These are phyloP conservation scores for Xylaria digitata DNA, from an alignment of 2,329 filamentous ascomycete genomes.

Conservation along the genomic window DNA sequence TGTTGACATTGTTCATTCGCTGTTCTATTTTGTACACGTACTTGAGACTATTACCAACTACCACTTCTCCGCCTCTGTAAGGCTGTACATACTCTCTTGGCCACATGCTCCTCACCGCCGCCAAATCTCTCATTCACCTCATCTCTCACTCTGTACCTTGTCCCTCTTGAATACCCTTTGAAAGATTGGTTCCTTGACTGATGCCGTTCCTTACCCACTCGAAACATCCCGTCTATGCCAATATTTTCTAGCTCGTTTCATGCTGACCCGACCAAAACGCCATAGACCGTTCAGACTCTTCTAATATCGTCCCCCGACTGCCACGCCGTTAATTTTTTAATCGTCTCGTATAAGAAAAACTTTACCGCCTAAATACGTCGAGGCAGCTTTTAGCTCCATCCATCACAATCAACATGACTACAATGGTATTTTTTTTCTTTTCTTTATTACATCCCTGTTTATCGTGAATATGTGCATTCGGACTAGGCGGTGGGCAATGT, in stretches of 20 bases:
- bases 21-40: constrained; percentile 16
- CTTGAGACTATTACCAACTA: constrained; percentile 6
- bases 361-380: constrained; percentile 20
- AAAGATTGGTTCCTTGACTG: constrained; percentile 2
- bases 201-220: background rate
- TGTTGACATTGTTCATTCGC: constrained; percentile 28
- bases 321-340: background rate
- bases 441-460: background rate
- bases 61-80: constrained; percentile 11
- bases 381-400: constrained; percentile 39
- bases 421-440: constrained; percentile 48
- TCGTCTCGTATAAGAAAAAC: constrained; percentile 2
- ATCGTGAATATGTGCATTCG: background rate
- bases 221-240: background rate
- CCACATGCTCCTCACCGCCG: background rate
- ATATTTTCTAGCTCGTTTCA: constrained; percentile 13
- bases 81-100: constrained; percentile 13
- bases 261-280: constrained; percentile 24
- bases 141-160: background rate
- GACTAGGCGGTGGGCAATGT: constrained; percentile 1
- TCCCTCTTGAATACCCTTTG: background rate
- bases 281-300: constrained; percentile 22
- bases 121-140: background rate
- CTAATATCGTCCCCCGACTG: constrained; percentile 17
- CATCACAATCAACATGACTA: constrained; percentile 48